Base-by-base conservation (phyloP, 331 rosid species). In the Cucumis variabilis region DNA sequence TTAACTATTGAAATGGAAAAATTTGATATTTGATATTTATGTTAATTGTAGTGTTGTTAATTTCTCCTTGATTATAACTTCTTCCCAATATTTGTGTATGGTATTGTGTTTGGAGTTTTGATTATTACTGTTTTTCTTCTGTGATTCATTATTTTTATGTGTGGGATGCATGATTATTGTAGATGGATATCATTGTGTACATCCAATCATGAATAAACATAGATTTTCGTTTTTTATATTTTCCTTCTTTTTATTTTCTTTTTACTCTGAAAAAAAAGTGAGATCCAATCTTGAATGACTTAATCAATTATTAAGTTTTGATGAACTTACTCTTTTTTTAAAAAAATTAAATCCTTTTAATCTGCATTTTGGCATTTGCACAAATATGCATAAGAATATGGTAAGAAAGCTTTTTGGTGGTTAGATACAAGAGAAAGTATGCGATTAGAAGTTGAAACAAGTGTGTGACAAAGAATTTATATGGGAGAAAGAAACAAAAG, bases 61-160 rank as follows among this genome's bases (percentile, higher is more conserved):
- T 85, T 70, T 20, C 0, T 46, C 25, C n/a, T 12, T 11, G 60
- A 53, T 53, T 53, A 15, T 55, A 70, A 67, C 23, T n/a, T 69
- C 20, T 69, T 69, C 21, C 14, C 5, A 10, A 4, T 81, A 58
- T 30, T 37, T 82, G 55, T 33, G 68, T 62, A 27, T 53, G 63
- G 63, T 17, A 8, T 58, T 62, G 15, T 60, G 17, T 23, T 60
- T 25, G 85, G 24, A 28, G 20, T 58, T 81, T 30, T 55, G 71
- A 81, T 81, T 60, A 20, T 58, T 81, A 30, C 19, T 81, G 81
- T 68, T 15, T 63, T 73, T 2, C 13, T 83, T 63, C 13, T 63
- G 87, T 69, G 78, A 84, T 84, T 84, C 76, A 24, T 67, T 84
- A 69, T 84, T 84, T 84, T n/a, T 75, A 41, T 48, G 87, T 60